These are phyloP conservation scores for Nakataea oryzae DNA, from an alignment of 2,329 filamentous ascomycete genomes.

Conservation along the genomic window DNA sequence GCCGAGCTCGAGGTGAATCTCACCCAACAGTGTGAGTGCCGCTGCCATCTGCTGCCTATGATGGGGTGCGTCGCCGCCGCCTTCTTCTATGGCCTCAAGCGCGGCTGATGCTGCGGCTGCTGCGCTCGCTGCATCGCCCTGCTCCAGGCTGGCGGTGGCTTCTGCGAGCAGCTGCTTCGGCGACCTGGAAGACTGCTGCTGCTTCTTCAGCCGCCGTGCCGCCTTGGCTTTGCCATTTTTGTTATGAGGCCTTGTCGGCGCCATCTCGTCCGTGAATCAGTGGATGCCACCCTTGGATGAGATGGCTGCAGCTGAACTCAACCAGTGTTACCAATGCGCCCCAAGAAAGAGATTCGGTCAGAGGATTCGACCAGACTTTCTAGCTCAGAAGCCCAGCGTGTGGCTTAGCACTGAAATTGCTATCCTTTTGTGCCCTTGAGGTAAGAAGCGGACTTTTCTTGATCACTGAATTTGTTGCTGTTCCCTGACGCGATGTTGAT, in stretches of 20 bases:
- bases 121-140: constrained; percentile 19
- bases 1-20: constrained; percentile 74
- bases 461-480: not conserved
- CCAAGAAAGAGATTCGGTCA: not conserved
- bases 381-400: not conserved
- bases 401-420: not conserved
- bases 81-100: constrained; percentile 28
- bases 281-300: not conserved
- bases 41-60: constrained; percentile 14
- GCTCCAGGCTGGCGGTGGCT: constrained; percentile 21
- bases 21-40: constrained; percentile 66
- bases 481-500: not conserved
- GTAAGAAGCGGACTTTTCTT: not conserved
- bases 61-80: constrained; percentile 10
- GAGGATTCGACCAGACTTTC: not conserved
- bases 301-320: not conserved
- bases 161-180: constrained; percentile 18
- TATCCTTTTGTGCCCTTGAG: not conserved
- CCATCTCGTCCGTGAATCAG: constrained; percentile 4
- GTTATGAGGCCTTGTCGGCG: constrained; percentile 10
- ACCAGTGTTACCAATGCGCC: not conserved
- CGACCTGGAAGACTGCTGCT: constrained; percentile 4
- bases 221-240: constrained; percentile 9
- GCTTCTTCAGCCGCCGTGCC: constrained; percentile 6
- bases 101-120: constrained; percentile 26